Evolutionary conservation across 2,329 filamentous ascomycete genomes (phyloP).

Genomic region (Phialocephala subalpina): DNA sequence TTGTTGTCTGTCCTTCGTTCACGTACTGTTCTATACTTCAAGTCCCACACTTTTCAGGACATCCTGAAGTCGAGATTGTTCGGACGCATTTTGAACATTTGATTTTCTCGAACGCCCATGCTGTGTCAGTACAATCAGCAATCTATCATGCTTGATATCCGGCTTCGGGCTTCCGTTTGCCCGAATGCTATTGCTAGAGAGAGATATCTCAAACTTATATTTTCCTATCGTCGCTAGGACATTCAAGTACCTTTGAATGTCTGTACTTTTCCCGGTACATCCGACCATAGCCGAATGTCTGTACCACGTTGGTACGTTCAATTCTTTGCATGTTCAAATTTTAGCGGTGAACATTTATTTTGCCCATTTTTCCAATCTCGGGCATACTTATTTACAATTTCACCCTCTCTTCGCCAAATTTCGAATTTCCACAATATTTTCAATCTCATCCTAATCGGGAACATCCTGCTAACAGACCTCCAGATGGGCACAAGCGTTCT

Average conservation of each 20-base stretch:
- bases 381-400: too few species aligned
- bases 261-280: not conserved
- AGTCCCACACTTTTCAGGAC: not conserved
- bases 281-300: not conserved
- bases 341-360: not conserved
- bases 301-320: not conserved
- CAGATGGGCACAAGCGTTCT: conserved; percentile 71
- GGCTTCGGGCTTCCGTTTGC: too few species aligned
- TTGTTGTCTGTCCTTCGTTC: not conserved
- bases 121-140: not conserved
- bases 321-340: not conserved
- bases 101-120: not conserved
- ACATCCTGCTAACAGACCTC: not conserved
- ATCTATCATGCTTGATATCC: too few species aligned
- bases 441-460: not conserved
- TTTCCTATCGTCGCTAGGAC: not conserved
- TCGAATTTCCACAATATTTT: not conserved
- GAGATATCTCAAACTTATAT: not conserved
- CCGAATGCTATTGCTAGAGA: not conserved
- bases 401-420: not conserved
- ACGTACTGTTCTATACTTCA: not conserved
- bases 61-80: not conserved
- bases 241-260: not conserved
- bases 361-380: not conserved
- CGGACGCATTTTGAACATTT: not conserved